Evolutionary conservation across 2,329 filamentous ascomycete species (phyloP).

Genomic region (Proliferodiscus dingleyae): DNA sequence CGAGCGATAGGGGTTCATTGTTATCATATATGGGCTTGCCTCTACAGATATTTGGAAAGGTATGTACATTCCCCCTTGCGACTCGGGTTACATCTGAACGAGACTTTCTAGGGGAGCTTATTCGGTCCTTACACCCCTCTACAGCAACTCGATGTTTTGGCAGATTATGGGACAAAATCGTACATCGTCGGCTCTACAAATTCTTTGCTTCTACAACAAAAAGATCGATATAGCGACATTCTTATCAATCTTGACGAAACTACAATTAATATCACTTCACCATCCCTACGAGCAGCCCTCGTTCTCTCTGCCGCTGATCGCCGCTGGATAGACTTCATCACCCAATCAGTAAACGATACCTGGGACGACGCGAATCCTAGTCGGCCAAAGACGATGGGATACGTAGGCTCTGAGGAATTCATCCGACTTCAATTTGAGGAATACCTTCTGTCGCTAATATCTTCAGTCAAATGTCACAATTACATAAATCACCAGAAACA

Average conservation of each 20-base stretch:
- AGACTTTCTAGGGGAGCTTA: slow-evolving; percentile 64
- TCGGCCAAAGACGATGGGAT: slow-evolving; percentile 89
- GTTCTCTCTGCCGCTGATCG: slow-evolving; percentile 80
- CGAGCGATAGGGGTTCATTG: slow-evolving; percentile 85
- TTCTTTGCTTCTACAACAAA: slow-evolving; percentile 87
- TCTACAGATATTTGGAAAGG: slow-evolving; percentile 90
- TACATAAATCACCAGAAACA: slow-evolving; percentile 50
- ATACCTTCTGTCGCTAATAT: slow-evolving; percentile 84
- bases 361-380: slow-evolving; percentile 92
- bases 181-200: slow-evolving; percentile 98
- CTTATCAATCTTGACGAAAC: slow-evolving; percentile 93
- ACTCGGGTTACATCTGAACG: slow-evolving; percentile 9
- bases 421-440: slow-evolving; percentile 97
- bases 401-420: slow-evolving; percentile 93
- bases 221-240: slow-evolving; percentile 92
- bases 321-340: slow-evolving; percentile 94
- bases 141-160: slow-evolving; percentile 90
- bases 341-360: slow-evolving; percentile 88
- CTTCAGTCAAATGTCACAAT: slow-evolving; percentile 83
- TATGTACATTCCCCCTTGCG: slow-evolving; percentile 30
- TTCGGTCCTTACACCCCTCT: slow-evolving; percentile 96
- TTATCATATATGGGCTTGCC: slow-evolving; percentile 93
- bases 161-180: slow-evolving; percentile 90
- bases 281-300: slow-evolving; percentile 70
- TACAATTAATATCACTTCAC: slow-evolving; percentile 76